Base-by-base conservation (phyloP, 306 rosid species). In the Alnus glutinosa region DNA sequence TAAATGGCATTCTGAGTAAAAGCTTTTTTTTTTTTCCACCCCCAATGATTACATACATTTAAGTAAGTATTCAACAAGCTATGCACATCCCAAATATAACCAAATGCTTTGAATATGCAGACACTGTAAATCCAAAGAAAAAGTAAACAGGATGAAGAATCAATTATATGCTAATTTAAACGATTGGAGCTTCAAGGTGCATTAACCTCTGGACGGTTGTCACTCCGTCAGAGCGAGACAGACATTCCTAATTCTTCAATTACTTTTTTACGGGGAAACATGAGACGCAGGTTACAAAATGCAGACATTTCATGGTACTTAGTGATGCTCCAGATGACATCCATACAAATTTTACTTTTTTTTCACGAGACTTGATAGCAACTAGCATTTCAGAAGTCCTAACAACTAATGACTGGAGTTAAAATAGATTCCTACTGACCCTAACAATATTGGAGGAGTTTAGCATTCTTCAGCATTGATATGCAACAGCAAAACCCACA, bases 171-270 rank as follows among this genome's bases (percentile, higher is more conserved):
- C 49, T 7, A 34, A 39, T 9, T 37, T 37, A 42, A 37, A 66
- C 15, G 49, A 37, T 18, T 66, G 47, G 71, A 64, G 28, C 47
- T 66, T 66, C 71, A 16, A 66, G 49, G 39, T 66, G 71, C 71
- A 66, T 6, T 42, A 61, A 32, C 68, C 42, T 2, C 1, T 11
- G 68, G 16, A 61, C 14, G 3, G 68, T 61, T 61, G 42, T 61
- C 68, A 61, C 30, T 30, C 7, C 42, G 9, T 61, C 37, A 61
- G 42, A 61, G 14, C 11, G 4, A 10, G 13, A 30, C 2, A 30
- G 15, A 34, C 68, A 61, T 30, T 28, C 37, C 23, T 61, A 3
- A 30, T 61, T 61, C 68, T 61, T 61, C 16, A 10, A 54, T 15
- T 61, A 57, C 13, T 10, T 61, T 61, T 61, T 32, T 0, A 13